Base-by-base conservation (phyloP, 139 green algal species). In the Micractinium conductrix region DNA sequence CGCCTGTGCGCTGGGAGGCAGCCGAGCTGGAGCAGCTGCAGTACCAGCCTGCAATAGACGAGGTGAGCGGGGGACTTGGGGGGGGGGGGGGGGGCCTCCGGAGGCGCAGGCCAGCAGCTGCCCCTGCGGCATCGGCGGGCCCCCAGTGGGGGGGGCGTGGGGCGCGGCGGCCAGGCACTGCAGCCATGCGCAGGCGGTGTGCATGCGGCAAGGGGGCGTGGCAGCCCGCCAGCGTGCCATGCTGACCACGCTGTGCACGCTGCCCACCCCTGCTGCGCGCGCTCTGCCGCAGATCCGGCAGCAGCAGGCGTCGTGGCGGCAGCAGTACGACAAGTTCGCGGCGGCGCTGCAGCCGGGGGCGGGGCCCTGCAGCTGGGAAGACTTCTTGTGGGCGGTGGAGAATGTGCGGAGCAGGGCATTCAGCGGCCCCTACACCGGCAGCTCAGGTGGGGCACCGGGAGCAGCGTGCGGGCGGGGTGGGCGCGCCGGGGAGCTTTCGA, bases 371-470 rank as follows among this genome's bases (percentile, higher is more conserved):
- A 71, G 55, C 30, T 78, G 81, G 45, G 73, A 81, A 14, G 86
- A 94, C 0, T 93, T 97, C 37, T 60, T 92, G 35, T 96, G 92
- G 89, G 93, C 93, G 3, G 78, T 97, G 81, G 89, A 92, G 12
- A 91, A 88, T 26, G 95, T 98, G n/a, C 87, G 93, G 19, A 95
- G 89, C 84, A 85, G 95, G 21, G 92, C 92, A 3, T 98, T 98
- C 80, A 94, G 87, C 58, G 95, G 95, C 0, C 95, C 95, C 2
- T 97, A 96, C 84, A 89, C 95, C 28, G 94, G 93, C 30, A 75
- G 60, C 62, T 75, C 78, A 12, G 76, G 76, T 82, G 76, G 30
- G 76, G 53, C 53, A 16, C 8, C 8, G 53, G 53, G 53, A 22
- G 2, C 19, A 21, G 53, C 2, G 2, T 14, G 53, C 8, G 24